Evolutionary conservation across 805 yeast genomes (phyloP).

Genomic region (Middelhovenomyces tepae): DNA sequence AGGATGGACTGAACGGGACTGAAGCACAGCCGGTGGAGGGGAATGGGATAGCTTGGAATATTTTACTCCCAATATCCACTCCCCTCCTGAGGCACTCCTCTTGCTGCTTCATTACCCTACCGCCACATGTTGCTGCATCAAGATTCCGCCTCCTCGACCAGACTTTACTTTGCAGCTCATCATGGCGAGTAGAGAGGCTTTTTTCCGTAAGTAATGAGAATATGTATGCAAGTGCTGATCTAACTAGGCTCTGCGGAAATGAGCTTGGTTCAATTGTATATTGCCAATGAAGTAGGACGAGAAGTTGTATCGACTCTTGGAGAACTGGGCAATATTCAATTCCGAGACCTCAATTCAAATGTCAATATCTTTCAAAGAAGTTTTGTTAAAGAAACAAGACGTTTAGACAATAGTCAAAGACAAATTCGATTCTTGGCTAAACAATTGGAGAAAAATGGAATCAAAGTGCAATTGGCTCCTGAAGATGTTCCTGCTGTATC

Average conservation of each 20-base stretch:
- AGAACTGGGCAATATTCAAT: conserved; percentile 72
- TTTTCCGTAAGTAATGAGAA: conserved; percentile 25
- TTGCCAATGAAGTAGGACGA: conserved; percentile 81
- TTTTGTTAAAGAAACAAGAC: conserved; percentile 78
- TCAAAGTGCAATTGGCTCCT: conserved; percentile 24
- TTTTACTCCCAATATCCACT: conserved; percentile 3
- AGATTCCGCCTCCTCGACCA: conserved; percentile 2
- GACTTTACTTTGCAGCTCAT: conserved; percentile 5
- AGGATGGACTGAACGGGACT: no score
- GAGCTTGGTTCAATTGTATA: conserved; percentile 85
- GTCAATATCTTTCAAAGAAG: conserved; percentile 79
- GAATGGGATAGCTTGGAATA: no score
- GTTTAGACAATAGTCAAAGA: conserved; percentile 72
- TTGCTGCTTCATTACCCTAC: not conserved
- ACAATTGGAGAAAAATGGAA: conserved; percentile 22
- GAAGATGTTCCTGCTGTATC: conserved; percentile 31
- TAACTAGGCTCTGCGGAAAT: conserved; percentile 97
- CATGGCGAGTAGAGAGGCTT: conserved; percentile 27
- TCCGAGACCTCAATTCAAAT: conserved; percentile 74
- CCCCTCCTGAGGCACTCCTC: not conserved
- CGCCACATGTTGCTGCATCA: not conserved
- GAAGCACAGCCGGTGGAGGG: no score
- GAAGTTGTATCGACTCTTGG: conserved; percentile 79
- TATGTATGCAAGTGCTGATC: not conserved
- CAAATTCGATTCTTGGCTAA: conserved; percentile 45